phyloP scores from a whole-genome alignment of 331 rosid genomes.

The Stylosanthes scabra region DNA sequence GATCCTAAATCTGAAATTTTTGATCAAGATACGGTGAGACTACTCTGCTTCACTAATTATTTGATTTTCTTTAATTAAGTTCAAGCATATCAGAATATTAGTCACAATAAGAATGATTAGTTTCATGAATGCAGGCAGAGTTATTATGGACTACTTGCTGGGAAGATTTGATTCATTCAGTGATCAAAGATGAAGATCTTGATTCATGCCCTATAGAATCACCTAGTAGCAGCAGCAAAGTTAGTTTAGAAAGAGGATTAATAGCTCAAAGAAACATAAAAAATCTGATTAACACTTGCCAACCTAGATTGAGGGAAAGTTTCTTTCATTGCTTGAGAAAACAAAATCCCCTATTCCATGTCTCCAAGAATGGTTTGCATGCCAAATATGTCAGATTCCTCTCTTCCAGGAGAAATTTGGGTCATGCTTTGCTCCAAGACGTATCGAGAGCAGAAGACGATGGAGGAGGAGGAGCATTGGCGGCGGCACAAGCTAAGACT shows the following conservation, averaged over 20 bases:
- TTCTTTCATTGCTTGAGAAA: slow-evolving; percentile 72
- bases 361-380: slow-evolving; percentile 58
- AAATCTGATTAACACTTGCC: slow-evolving; percentile 50
- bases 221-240: slow-evolving; percentile 40
- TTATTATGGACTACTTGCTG: slow-evolving; percentile 64
- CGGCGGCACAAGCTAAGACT: not conserved
- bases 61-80: not conserved
- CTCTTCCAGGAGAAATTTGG: slow-evolving; percentile 67
- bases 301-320: slow-evolving; percentile 59
- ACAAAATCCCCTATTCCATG: slow-evolving; percentile 41
- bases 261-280: slow-evolving; percentile 49
- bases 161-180: slow-evolving; percentile 62
- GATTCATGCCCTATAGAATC: slow-evolving; percentile 51
- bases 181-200: slow-evolving; percentile 49
- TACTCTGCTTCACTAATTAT: slow-evolving; percentile 32
- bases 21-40: slow-evolving; percentile 70
- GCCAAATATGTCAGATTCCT: slow-evolving; percentile 43
- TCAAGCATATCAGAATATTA: no score
- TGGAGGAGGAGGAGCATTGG: slow-evolving; percentile 24
- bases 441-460: slow-evolving; percentile 37
- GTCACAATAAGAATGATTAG: no score
- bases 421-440: slow-evolving; percentile 40
- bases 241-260: slow-evolving; percentile 46
- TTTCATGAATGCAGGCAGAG: slow-evolving; percentile 69
- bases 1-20: slow-evolving; percentile 63